Evolutionary conservation across 2,329 filamentous ascomycete genomes (phyloP), one percentile per base, ranked within the genome.

Genomic region (Volutella citrinella): DNA sequence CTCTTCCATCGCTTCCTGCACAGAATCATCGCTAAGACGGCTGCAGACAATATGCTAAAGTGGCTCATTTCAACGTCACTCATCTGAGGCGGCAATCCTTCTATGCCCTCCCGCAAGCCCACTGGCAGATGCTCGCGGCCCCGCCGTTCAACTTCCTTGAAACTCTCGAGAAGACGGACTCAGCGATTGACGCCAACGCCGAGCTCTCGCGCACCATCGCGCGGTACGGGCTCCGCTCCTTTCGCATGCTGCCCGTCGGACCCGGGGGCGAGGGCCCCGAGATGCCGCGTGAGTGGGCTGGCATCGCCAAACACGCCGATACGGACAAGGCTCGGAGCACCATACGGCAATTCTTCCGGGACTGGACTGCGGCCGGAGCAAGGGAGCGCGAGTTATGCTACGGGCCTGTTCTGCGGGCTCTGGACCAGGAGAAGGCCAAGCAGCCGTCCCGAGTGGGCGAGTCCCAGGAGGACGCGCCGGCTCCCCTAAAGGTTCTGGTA

Each of bases 291-390:
- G 72, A 81, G 27, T 90, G 89, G 82, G 72, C 78, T 14, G 81
- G 78, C 5, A 70, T 78, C 19, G 84, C 89, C 11, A 90, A 82
- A 26, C 65, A 79, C 17, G 69, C 70, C 15, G 91, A 97, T 54
- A 69, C 94, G 33, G 88, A 95, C 57, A 98, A 97, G 63, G 90
- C 91, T 3, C 78, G 89, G 43, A 95, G 88, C 53, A 97, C 90
- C 3, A 74, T 98, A 32, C 81, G 91, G 10, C 93, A 98, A 56
- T 87, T 97, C 59, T 97, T 90, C 61, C 82, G 93, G 12, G 93
- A 98, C 60, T 98, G 94, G 93, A 88, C 87, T 16, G 74, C 70
- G 3, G 89, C 86, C 52, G 93, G 91, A 0, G 69, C 66, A 4
- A 56, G 61, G 0, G 94, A 98, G 66, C 72, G 93, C 23, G 69